Percentiles rank a stretch among this genome's conserved stretches.
Conservation (phyloP, 176 grass and related monocot genomes). For the Coix lacrymajobi region DNA sequence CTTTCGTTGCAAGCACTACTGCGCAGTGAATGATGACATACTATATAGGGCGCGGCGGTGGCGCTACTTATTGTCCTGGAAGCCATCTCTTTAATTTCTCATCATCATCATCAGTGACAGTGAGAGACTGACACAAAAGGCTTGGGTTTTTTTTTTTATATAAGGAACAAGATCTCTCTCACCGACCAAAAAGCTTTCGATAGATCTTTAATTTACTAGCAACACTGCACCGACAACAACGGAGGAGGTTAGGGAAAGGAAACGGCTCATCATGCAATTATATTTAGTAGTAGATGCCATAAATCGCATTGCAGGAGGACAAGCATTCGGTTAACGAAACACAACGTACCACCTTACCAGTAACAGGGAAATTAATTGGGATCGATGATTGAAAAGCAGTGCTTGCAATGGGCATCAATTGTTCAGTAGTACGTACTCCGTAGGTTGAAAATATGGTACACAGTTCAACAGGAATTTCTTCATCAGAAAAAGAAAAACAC, state of each 20-base stretch:
- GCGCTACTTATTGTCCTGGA: constrained; percentile 5
- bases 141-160: background rate
- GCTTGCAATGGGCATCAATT: background rate
- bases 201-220: background rate
- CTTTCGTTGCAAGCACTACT: background rate
- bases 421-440: no score
- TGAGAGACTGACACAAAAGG: background rate
- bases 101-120: background rate
- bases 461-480: no score
- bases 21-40: background rate
- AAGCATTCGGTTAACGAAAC: background rate
- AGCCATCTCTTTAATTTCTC: background rate
- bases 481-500: no score
- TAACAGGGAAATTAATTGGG: background rate
- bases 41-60: background rate
- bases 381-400: background rate
- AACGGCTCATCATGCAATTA: background rate
- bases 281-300: background rate
- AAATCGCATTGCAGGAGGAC: background rate
- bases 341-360: background rate
- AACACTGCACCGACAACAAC: constrained; percentile 17
- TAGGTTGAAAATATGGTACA: no score
- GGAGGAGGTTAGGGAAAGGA: constrained; percentile 10
- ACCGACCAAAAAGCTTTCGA: constrained; percentile 32
- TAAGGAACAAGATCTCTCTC: constrained; percentile 27